Evolutionary conservation across 2,329 filamentous ascomycete genomes (phyloP).

Genomic region (Neoarthrinium moseri): DNA sequence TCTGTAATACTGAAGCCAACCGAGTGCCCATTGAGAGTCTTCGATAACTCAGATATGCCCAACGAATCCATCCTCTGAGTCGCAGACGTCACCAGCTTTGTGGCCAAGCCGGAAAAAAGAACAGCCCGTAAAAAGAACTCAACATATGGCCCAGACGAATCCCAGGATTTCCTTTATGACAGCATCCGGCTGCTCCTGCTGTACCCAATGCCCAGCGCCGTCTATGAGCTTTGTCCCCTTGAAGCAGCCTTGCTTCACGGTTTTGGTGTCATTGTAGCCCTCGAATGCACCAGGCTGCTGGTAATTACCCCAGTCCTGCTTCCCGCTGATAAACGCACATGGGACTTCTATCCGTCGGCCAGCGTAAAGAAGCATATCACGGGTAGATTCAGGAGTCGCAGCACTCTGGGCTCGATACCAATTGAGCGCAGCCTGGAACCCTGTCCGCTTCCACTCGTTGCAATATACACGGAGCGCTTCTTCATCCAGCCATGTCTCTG

Average conservation of each 20-base stretch:
- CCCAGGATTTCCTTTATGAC: conserved; percentile 32
- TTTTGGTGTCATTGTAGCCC: conserved; percentile 43
- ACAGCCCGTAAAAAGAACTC: too few relatives aligned
- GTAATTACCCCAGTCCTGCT: conserved; percentile 66
- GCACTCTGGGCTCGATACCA: conserved; percentile 64
- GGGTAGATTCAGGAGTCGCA: conserved; percentile 36
- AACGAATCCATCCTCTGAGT: too few relatives aligned
- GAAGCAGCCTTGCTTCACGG: conserved; percentile 48
- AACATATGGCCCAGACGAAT: too few relatives aligned
- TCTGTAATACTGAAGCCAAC: too few relatives aligned
- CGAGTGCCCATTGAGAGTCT: too few relatives aligned
- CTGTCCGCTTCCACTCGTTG: conserved; percentile 58
- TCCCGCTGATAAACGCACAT: conserved; percentile 59
- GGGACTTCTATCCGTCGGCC: conserved; percentile 62
- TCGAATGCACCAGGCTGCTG: conserved; percentile 66
- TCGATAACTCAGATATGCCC: too few relatives aligned
- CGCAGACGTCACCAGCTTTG: too few relatives aligned
- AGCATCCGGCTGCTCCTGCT: conserved; percentile 61
- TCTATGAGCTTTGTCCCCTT: conserved; percentile 52
- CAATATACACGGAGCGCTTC: conserved; percentile 59
- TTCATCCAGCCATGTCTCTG: conserved; percentile 55
- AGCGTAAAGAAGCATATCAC: conserved; percentile 57
- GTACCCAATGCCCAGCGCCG: conserved; percentile 68
- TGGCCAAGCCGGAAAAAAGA: too few relatives aligned
- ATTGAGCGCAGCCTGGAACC: conserved; percentile 65